Conservation (phyloP, 2,329 filamentous ascomycete genomes). For the Cladophialophora carrionii region DNA sequence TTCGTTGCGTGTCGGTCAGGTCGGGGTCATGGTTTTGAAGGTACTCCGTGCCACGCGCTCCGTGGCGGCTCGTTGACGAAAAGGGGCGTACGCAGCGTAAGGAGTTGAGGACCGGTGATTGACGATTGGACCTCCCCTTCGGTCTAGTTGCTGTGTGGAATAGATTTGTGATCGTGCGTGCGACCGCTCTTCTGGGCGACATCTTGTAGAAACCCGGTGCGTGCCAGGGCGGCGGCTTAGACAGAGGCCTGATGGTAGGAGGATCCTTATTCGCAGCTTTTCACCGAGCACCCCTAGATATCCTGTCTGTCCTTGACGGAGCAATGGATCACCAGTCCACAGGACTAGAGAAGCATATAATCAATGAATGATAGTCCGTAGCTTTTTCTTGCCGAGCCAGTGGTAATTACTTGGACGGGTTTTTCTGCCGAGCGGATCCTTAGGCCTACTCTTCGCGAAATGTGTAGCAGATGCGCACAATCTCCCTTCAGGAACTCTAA, state of each 20-base stretch:
- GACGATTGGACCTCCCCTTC: background rate
- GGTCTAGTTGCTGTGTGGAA: background rate
- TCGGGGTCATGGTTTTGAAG: slow-evolving; percentile 42
- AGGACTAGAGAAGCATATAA: background rate
- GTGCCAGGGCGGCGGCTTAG: background rate
- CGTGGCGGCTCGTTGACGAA: slow-evolving; percentile 32
- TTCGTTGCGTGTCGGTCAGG: slow-evolving; percentile 48
- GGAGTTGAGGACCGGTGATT: background rate
- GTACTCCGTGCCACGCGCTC: slow-evolving; percentile 38
- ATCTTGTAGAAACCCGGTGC: background rate
- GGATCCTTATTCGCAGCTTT: background rate
- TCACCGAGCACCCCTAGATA: background rate
- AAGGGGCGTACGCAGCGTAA: slow-evolving; percentile 35
- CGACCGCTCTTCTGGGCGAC: slow-evolving; percentile 3
- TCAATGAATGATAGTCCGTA: background rate
- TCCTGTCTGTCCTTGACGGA: background rate
- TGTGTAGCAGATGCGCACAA: background rate
- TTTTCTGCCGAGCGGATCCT: too few relatives aligned
- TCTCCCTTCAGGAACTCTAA: background rate
- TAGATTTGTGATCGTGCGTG: background rate
- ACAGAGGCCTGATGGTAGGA: background rate
- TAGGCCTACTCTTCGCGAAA: too few relatives aligned
- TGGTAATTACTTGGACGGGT: too few relatives aligned
- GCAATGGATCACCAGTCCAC: background rate
- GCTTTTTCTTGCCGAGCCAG: background rate